Conservation (phyloP, 257 asterid genomes). For the Primulina eburnea region DNA sequence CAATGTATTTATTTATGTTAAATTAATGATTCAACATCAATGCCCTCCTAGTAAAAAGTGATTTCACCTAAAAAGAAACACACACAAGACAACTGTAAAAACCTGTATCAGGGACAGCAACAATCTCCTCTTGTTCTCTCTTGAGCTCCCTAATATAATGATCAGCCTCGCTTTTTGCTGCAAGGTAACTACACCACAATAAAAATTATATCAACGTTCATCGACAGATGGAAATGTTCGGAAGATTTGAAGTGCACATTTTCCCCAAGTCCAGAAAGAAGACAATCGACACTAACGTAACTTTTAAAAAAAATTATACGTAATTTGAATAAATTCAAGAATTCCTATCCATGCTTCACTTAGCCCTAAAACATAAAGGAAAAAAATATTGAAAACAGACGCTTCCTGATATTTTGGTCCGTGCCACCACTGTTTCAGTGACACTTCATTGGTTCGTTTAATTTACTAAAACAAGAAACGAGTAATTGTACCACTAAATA, state of each 20-base stretch:
- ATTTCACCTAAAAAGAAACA: background rate
- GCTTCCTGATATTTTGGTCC: too few relatives aligned
- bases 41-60: background rate
- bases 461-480: background rate
- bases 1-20: constrained; percentile 14
- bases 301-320: too few relatives aligned
- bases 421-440: too few relatives aligned
- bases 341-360: too few relatives aligned
- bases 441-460: background rate
- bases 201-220: background rate
- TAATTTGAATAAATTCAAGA: too few relatives aligned
- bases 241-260: background rate
- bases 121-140: constrained; percentile 85
- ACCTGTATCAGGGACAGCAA: constrained; percentile 89
- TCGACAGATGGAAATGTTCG: too few relatives aligned
- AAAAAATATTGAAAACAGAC: too few relatives aligned
- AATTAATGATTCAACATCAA: background rate
- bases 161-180: constrained; percentile 94
- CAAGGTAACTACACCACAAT: constrained; percentile 52
- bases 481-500: too few relatives aligned
- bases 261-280: too few relatives aligned
- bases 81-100: background rate
- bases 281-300: too few relatives aligned
- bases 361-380: too few relatives aligned
- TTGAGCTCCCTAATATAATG: constrained; percentile 74